These are phyloP conservation scores for Phaseolus coccineus DNA, from an alignment of 331 rosid genomes.

Conservation along the genomic window DNA sequence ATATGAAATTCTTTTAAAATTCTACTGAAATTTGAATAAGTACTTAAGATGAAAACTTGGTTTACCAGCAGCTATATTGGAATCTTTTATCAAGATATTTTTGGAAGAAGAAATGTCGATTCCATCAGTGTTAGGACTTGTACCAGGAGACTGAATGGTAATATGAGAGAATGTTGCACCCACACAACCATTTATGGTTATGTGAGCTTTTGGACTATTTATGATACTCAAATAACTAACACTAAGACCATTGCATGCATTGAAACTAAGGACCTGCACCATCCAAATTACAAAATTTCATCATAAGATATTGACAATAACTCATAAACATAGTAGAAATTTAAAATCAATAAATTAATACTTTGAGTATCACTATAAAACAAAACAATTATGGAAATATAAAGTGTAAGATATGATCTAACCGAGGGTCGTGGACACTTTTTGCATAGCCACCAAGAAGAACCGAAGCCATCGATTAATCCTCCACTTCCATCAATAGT, in stretches of 20 bases:
- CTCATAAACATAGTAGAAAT: too few species aligned
- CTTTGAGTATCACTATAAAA: too few species aligned
- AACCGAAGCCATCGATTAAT: slow-evolving; percentile 19
- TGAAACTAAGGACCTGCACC: background rate
- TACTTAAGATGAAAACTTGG: background rate
- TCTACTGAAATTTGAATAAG: too few species aligned
- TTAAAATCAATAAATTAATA: too few species aligned
- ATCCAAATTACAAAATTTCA: background rate
- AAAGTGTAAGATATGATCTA: background rate
- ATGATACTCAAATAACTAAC: background rate
- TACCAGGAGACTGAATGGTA: background rate
- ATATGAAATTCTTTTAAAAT: background rate
- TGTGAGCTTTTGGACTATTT: slow-evolving; percentile 33
- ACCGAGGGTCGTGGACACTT: slow-evolving; percentile 4
- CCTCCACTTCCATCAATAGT: slow-evolving; percentile 9
- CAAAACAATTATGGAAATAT: background rate
- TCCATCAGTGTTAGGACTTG: slow-evolving; percentile 48
- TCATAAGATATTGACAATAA: background rate
- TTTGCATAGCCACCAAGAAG: slow-evolving; percentile 32
- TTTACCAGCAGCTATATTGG: slow-evolving; percentile 21
- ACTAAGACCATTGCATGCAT: background rate
- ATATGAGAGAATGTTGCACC: slow-evolving; percentile 9
- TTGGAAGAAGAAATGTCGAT: background rate
- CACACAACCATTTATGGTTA: background rate
- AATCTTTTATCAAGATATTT: slow-evolving; percentile 29